Conservation (phyloP, 1,284 basidiomycete species). For the Caloboletus firmus region DNA sequence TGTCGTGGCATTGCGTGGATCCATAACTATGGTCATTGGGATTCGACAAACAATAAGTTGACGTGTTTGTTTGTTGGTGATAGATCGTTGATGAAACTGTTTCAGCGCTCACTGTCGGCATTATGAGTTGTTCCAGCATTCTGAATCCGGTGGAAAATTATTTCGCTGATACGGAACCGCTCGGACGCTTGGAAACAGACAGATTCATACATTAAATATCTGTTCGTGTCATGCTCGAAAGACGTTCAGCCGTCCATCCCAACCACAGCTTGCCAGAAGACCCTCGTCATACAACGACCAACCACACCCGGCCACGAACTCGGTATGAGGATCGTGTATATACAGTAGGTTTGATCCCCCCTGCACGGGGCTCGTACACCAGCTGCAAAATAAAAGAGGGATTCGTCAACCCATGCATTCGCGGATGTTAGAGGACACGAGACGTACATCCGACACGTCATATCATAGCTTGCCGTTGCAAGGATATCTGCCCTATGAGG, state of each 20-base stretch:
- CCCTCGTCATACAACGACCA: slow-evolving; percentile 91
- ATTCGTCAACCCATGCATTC: neutral
- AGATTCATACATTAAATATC: neutral
- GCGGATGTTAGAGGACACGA: neutral
- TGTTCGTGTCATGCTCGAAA: slow-evolving; percentile 51
- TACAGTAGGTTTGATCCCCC: slow-evolving; percentile 59
- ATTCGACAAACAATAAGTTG: neutral
- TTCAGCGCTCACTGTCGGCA: too few species aligned
- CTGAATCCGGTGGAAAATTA: neutral
- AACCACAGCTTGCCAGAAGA: slow-evolving; percentile 82
- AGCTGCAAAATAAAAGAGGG: slow-evolving; percentile 41
- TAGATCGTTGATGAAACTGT: neutral
- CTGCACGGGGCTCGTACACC: slow-evolving; percentile 57
- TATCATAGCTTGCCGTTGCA: slow-evolving; percentile 90
- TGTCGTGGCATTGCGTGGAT: neutral
- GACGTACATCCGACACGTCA: slow-evolving; percentile 89
- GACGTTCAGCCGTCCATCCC: slow-evolving; percentile 85
- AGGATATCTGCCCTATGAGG: slow-evolving; percentile 75
- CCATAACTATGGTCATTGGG: slow-evolving; percentile 1
- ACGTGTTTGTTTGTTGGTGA: too few species aligned
- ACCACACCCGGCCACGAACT: slow-evolving; percentile 89
- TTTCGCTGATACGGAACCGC: neutral
- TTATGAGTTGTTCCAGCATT: neutral
- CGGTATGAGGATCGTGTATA: slow-evolving; percentile 86
- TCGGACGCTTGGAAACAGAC: neutral